phyloP scores from a whole-genome alignment of 73 alveolate genomes.

The Paramecium pentaurelia region DNA sequence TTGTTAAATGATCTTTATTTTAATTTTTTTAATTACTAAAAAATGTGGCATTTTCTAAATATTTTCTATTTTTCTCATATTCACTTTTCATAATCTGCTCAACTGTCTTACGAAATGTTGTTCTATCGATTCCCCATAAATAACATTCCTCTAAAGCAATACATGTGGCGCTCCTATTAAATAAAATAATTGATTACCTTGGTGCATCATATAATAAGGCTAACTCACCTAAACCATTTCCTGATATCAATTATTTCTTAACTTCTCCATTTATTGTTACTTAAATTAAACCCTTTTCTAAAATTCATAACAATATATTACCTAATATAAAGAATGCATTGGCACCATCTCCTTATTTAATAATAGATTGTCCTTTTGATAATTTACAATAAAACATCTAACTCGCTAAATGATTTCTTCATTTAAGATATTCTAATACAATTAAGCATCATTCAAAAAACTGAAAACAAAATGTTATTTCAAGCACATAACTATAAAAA shows the following conservation, averaged over 20 bases:
- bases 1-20: constrained; percentile 33
- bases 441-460: constrained; percentile 28
- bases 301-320: background rate
- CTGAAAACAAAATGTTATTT: constrained; percentile 53
- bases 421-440: background rate
- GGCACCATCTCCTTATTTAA: constrained; percentile 57
- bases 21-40: background rate
- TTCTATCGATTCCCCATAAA: constrained; percentile 82
- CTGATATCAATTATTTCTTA: constrained; percentile 55
- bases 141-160: constrained; percentile 67
- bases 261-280: constrained; percentile 53
- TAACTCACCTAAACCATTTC: constrained; percentile 83
- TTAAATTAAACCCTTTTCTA: constrained; percentile 61
- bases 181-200: constrained; percentile 8
- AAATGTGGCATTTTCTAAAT: background rate
- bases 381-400: constrained; percentile 59
- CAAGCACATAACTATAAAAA: constrained; percentile 54
- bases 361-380: constrained; percentile 28
- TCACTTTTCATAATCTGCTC: constrained; percentile 56
- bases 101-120: constrained; percentile 71
- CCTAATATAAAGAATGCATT: constrained; percentile 54
- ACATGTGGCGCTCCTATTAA: constrained; percentile 62
- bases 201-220: constrained; percentile 79
- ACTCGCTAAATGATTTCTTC: constrained; percentile 33
- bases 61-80: constrained; percentile 14